Percentiles rank a stretch among this genome's conserved stretches.
These are phyloP conservation scores for Xylariaceae sp. DNA, from an alignment of 2,329 filamentous ascomycete genomes.

Conservation along the genomic window DNA sequence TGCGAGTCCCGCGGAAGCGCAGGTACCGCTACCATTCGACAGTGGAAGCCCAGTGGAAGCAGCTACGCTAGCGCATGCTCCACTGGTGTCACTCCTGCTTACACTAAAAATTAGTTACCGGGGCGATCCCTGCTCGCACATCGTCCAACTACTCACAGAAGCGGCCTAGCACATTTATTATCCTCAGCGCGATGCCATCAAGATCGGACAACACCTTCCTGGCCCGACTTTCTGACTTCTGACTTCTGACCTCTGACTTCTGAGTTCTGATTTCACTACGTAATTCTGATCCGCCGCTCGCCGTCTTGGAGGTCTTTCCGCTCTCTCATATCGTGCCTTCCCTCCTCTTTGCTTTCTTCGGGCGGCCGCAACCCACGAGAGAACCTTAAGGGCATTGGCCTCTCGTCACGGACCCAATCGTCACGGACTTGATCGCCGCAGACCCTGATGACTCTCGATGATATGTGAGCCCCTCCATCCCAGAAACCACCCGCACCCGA, in stretches of 20 bases:
- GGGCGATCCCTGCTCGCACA: not conserved
- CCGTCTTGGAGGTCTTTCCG: not conserved
- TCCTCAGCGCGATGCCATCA: not conserved
- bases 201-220: not conserved
- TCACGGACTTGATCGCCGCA: no score
- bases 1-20: not conserved
- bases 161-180: not conserved
- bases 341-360: not conserved
- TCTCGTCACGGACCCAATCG: no score
- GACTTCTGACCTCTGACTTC: not conserved
- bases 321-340: not conserved
- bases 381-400: no score
- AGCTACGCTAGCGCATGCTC: not conserved
- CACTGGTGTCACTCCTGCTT: not conserved
- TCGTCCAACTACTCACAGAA: not conserved
- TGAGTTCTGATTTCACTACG: not conserved
- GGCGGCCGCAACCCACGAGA: no score
- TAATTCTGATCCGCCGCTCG: not conserved
- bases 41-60: not conserved
- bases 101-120: not conserved
- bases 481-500: not conserved
- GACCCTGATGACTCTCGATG: not conserved
- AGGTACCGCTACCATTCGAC: not conserved
- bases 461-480: not conserved
- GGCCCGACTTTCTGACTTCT: not conserved